phyloP scores from a whole-genome alignment of 176 grass and related monocot species.

The Carex cristatella region DNA sequence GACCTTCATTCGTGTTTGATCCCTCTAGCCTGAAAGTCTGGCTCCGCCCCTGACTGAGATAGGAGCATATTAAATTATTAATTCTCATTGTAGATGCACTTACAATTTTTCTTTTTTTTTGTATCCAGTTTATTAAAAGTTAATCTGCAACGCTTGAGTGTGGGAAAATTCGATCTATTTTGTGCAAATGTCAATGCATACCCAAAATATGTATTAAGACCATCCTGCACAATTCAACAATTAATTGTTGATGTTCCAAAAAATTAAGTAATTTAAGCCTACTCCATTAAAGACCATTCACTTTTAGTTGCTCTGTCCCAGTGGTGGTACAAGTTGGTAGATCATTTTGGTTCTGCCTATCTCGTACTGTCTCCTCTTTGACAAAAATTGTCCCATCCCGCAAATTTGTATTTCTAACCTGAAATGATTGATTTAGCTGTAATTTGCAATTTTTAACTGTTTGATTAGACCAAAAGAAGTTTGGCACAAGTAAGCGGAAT shows the following conservation, averaged over 20 bases:
- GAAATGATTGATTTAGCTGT: neutral
- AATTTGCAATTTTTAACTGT: neutral
- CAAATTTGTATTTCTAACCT: neutral
- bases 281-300: neutral
- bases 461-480: neutral
- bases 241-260: neutral
- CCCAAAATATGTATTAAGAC: neutral
- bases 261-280: neutral
- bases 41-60: too few relatives aligned
- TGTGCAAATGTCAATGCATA: neutral
- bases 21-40: too few relatives aligned
- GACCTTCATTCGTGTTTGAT: too few relatives aligned
- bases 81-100: neutral
- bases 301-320: neutral
- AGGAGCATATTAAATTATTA: neutral
- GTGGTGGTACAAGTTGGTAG: neutral
- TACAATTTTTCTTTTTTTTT: neutral
- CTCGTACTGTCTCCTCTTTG: neutral
- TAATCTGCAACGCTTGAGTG: neutral
- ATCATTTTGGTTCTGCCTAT: neutral
- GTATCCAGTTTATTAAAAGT: neutral
- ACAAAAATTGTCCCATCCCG: neutral
- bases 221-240: too few relatives aligned
- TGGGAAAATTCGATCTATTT: neutral
- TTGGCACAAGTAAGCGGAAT: too few relatives aligned